These are phyloP conservation scores for Arthrobotrys megalospora DNA, from an alignment of 2,329 filamentous ascomycete species.

Conservation along the genomic window DNA sequence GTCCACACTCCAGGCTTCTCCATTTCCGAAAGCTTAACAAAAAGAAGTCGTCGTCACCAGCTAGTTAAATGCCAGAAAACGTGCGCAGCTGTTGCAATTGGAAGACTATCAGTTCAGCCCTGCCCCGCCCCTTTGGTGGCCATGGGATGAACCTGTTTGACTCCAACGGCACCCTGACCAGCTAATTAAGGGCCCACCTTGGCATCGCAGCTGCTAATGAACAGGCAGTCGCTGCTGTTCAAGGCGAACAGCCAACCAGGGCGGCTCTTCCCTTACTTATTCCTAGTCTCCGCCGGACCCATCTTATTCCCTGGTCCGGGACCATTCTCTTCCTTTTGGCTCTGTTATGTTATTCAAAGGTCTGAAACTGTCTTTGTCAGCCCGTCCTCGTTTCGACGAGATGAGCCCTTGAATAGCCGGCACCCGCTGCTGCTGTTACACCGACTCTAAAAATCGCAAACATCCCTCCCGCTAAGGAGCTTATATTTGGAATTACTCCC, in stretches of 20 bases:
- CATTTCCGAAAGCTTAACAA: too few species aligned
- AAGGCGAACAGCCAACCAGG: constrained; percentile 4
- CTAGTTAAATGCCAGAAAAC: not conserved
- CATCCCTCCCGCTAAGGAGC: not conserved
- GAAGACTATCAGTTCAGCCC: constrained; percentile 18
- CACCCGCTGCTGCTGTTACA: not conserved
- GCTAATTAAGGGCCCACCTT: constrained; percentile 27
- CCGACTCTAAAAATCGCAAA: constrained; percentile 5
- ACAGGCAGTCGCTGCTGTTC: constrained; percentile 27
- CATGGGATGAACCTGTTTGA: not conserved
- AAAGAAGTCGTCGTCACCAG: constrained; percentile 38
- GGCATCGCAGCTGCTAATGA: constrained; percentile 54
- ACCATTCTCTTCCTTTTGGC: not conserved
- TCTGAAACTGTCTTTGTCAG: not conserved
- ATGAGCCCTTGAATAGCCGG: not conserved
- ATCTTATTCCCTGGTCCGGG: not conserved
- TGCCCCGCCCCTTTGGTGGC: constrained; percentile 26
- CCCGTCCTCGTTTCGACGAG: not conserved
- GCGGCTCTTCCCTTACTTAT: constrained; percentile 6
- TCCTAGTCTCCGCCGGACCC: not conserved
- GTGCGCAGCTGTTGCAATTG: not conserved
- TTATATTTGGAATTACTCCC: constrained; percentile 22
- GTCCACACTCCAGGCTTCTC: not conserved
- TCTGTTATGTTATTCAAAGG: constrained; percentile 12
- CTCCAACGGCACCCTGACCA: constrained; percentile 13